Conservation (phyloP, 768 basidiomycete genomes). For the Suillus occidentalis region DNA sequence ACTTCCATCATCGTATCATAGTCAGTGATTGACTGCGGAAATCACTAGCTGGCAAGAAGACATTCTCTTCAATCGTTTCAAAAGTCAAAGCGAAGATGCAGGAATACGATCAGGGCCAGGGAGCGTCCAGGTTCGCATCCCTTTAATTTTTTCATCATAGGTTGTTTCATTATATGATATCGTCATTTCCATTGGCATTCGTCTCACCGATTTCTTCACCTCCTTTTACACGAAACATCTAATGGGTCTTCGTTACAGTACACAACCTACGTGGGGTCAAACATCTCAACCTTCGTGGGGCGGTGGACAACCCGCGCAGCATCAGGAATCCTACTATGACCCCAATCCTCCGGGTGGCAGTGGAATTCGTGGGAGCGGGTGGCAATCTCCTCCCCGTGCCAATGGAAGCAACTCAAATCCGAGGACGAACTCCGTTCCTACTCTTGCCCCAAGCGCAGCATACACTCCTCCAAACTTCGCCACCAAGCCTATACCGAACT, state of each 20-base stretch:
- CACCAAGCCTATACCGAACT: constrained; percentile 1
- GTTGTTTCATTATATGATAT: neutral
- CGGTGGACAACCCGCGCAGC: constrained; percentile 14
- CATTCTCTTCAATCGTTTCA: constrained; percentile 65
- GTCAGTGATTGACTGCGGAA: neutral
- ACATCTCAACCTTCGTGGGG: constrained; percentile 13
- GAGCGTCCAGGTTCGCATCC: constrained; percentile 14
- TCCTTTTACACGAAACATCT: neutral
- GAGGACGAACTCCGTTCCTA: neutral
- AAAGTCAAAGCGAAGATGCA: constrained; percentile 85
- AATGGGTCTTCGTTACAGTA: neutral
- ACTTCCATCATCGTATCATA: neutral
- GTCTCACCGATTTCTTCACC: neutral
- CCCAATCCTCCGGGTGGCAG: constrained; percentile 27
- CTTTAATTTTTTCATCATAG: neutral
- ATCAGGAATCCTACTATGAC: constrained; percentile 35
- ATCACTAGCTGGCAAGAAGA: constrained; percentile 69
- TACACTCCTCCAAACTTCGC: constrained; percentile 5
- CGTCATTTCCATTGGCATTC: neutral
- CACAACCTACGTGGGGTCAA: constrained; percentile 7
- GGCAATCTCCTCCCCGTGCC: constrained; percentile 1
- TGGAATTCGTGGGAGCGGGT: neutral
- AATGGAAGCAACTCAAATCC: neutral
- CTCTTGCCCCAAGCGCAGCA: neutral
- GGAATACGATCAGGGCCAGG: constrained; percentile 62